phyloP scores from a whole-genome alignment of 2,329 filamentous ascomycete species.

The Cladosporium sp. region DNA sequence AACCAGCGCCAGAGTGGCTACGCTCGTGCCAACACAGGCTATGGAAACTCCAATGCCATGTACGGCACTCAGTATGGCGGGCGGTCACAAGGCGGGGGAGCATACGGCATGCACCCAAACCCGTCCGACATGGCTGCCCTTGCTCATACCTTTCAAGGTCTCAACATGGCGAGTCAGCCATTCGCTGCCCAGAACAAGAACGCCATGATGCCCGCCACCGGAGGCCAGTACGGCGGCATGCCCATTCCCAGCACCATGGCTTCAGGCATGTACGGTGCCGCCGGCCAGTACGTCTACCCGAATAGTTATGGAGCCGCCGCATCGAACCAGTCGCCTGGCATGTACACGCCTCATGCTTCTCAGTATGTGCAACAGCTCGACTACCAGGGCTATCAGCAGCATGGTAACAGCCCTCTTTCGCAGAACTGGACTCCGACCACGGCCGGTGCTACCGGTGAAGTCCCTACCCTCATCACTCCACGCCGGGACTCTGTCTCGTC shows the following conservation, averaged over 20 bases:
- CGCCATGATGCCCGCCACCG: conserved; percentile 26
- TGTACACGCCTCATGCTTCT: conserved; percentile 41
- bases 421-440: conserved; percentile 40
- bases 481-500: conserved; percentile 49
- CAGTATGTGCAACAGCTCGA: conserved; percentile 40
- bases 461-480: conserved; percentile 48
- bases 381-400: conserved; percentile 42
- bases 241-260: conserved; percentile 25
- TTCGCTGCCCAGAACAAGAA: conserved; percentile 31
- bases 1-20: conserved; percentile 24
- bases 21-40: conserved; percentile 26
- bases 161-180: conserved; percentile 32
- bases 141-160: conserved; percentile 37
- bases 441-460: conserved; percentile 40
- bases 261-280: conserved; percentile 28
- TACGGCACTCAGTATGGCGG: conserved; percentile 29
- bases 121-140: conserved; percentile 30
- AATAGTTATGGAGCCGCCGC: conserved; percentile 24
- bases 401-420: conserved; percentile 44
- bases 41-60: conserved; percentile 26
- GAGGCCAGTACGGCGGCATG: conserved; percentile 26
- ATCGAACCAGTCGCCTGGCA: conserved; percentile 33
- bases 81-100: conserved; percentile 27
- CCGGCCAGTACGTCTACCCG: conserved; percentile 30
- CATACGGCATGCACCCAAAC: conserved; percentile 32